Percentiles rank a stretch among this genome's conserved stretches.
Evolutionary conservation across 2,329 filamentous ascomycete genomes (phyloP).

Genomic region (Colletotrichum spaethianum): DNA sequence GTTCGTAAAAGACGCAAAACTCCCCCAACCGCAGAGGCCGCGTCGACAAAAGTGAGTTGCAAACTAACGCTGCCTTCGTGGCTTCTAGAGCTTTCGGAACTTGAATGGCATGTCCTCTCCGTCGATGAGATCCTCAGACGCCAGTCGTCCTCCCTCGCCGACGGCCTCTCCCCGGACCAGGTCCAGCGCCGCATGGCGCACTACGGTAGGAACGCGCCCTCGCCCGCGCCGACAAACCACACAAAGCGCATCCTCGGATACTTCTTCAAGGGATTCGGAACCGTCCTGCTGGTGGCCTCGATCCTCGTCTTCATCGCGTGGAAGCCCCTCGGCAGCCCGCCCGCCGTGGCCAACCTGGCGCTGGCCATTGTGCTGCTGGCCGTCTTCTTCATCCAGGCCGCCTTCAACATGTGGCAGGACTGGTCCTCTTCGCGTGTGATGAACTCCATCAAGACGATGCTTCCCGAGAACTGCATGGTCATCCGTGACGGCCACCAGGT

Average conservation of each 20-base stretch:
- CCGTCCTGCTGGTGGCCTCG: constrained; percentile 76
- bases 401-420: constrained; percentile 80
- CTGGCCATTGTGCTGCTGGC: constrained; percentile 80
- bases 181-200: constrained; percentile 67
- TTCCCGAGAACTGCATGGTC: constrained; percentile 80
- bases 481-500: constrained; percentile 70
- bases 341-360: constrained; percentile 78
- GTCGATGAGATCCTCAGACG: constrained; percentile 71
- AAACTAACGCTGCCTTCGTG: constrained; percentile 10
- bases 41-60: background rate
- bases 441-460: constrained; percentile 84
- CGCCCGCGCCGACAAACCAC: constrained; percentile 74
- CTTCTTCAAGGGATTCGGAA: constrained; percentile 84
- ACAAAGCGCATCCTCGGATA: constrained; percentile 74
- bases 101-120: constrained; percentile 78
- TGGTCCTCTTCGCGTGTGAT: constrained; percentile 84
- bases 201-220: constrained; percentile 77
- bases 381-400: constrained; percentile 79
- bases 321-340: constrained; percentile 81
- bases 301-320: constrained; percentile 84
- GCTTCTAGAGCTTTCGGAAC: constrained; percentile 67
- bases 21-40: background rate
- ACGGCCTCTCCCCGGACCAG: constrained; percentile 74
- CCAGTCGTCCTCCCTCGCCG: constrained; percentile 67
- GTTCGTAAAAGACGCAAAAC: constrained; percentile 46